phyloP scores from a whole-genome alignment of 257 asterid species.

The Dorcoceras hygrometricum region DNA sequence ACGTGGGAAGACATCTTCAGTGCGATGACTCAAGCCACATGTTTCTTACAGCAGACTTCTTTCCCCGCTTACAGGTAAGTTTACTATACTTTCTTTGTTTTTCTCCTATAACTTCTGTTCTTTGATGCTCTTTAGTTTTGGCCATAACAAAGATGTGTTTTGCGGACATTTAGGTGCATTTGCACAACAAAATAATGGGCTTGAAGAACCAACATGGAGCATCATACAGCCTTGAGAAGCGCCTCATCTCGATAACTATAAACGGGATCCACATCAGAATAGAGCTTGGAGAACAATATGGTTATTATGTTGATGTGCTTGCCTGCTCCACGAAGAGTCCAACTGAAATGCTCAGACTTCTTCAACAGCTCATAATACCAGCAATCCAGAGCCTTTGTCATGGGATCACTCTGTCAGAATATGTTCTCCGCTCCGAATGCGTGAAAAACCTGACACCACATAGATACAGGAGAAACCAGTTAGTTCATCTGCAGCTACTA shows the following conservation, averaged over 20 bases:
- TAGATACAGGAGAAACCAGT: constrained; percentile 59
- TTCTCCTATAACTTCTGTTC: constrained; percentile 1
- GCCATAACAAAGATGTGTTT: not conserved
- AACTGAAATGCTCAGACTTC: constrained; percentile 70
- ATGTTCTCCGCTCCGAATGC: constrained; percentile 67
- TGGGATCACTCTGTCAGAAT: constrained; percentile 59
- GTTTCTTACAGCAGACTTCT: constrained; percentile 74
- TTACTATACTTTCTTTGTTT: not conserved
- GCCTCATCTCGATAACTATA: constrained; percentile 58
- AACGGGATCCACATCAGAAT: constrained; percentile 67
- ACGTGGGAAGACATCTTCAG: constrained; percentile 72
- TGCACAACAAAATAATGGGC: constrained; percentile 66
- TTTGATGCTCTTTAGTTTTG: not conserved
- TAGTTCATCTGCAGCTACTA: constrained; percentile 45
- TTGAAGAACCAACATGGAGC: constrained; percentile 72
- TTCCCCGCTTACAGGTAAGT: constrained; percentile 79
- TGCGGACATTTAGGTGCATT: constrained; percentile 55
- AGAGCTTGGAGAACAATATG: constrained; percentile 75
- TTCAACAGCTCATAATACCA: constrained; percentile 69
- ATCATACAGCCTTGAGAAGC: constrained; percentile 63
- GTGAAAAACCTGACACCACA: constrained; percentile 64
- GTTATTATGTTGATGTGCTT: constrained; percentile 60
- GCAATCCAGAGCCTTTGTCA: constrained; percentile 62
- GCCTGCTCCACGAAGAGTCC: constrained; percentile 73
- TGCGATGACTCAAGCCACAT: constrained; percentile 72